Evolutionary conservation across 2,329 filamentous ascomycete genomes (phyloP), one percentile per base, ranked within the genome.

Genomic region (Colletotrichum somersetense): DNA sequence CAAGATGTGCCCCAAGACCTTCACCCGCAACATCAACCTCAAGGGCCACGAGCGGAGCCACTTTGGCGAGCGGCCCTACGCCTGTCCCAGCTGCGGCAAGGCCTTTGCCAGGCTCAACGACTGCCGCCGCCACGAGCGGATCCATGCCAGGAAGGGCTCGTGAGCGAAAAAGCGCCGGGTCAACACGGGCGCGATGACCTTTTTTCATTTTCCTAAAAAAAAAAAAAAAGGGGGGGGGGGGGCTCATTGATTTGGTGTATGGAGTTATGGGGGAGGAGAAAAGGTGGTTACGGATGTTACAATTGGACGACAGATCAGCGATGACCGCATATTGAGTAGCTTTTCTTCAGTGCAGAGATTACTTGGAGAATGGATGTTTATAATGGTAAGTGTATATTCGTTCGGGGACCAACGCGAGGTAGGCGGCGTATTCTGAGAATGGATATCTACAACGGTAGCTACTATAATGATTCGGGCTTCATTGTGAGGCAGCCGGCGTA

Each of bases 21-120:
- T 84, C 62, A 83, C 82, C 23, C 77, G 82, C 2, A 80, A 79
- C 33, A 78, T 79, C 16, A 81, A 80, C 50, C 75, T 79, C 3
- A 77, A 77, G 6, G 77, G 79, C 0, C 83, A 85, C 66, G 75
- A 79, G 57, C 75, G 78, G 10, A 81, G 79, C 33, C 83, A 85
- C 69, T 78, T 77, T n/a, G 82, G 80, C 1, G 70, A 78, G 48
- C 74, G 76, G n/a, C 79, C 80, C 1, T 79, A 67, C 62, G 62
- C 71, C 12, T 82, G 81, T 66, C 70, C 76, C 0, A 71, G 55
- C 12, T 82, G 81, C 53, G 76, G 75, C 5, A 80, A 78, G 72
- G 75, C 74, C 1, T 83, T 83, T 74, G 76, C 78, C 12, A 72
- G 81, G 61, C 68, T 76, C 4, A 80, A 80, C 71, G 81, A 83